Conservation (phyloP, 2,329 filamentous ascomycete species). For the Penicillium fuscoglaucum region DNA sequence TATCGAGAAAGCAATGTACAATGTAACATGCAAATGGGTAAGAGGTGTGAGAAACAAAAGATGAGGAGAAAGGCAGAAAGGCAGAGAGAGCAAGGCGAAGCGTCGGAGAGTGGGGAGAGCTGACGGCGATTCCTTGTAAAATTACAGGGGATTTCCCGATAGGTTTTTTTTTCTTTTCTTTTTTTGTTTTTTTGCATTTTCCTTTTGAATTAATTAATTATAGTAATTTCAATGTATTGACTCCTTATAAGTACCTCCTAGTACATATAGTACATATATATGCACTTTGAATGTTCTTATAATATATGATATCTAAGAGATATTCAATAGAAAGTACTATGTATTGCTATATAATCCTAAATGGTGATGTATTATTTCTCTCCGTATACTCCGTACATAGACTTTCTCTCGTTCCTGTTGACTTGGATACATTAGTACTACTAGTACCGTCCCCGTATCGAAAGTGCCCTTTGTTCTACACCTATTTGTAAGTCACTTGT, state of each 20-base stretch:
- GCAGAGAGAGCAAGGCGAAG: slow-evolving; percentile 24
- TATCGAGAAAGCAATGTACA: slow-evolving; percentile 10
- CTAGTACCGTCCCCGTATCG: neutral
- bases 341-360: neutral
- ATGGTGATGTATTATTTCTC: neutral
- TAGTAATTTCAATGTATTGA: neutral
- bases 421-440: neutral
- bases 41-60: neutral
- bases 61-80: slow-evolving; percentile 13
- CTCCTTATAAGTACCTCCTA: neutral
- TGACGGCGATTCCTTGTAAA: slow-evolving; percentile 21
- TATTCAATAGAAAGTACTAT: neutral
- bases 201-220: neutral
- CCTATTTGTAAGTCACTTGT: neutral
- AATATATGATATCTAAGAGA: neutral
- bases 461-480: neutral
- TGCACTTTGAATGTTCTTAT: neutral
- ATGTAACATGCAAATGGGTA: neutral
- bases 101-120: slow-evolving; percentile 27
- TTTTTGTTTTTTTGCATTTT: too few species aligned
- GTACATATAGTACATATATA: too few species aligned
- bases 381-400: too few species aligned
- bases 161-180: neutral
- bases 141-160: slow-evolving; percentile 25
- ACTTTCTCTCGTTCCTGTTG: too few species aligned